Evolutionary conservation across 2,329 filamentous ascomycete genomes (phyloP), one percentile per base, ranked within the genome.

Genomic region (Colletotrichum karsti): DNA sequence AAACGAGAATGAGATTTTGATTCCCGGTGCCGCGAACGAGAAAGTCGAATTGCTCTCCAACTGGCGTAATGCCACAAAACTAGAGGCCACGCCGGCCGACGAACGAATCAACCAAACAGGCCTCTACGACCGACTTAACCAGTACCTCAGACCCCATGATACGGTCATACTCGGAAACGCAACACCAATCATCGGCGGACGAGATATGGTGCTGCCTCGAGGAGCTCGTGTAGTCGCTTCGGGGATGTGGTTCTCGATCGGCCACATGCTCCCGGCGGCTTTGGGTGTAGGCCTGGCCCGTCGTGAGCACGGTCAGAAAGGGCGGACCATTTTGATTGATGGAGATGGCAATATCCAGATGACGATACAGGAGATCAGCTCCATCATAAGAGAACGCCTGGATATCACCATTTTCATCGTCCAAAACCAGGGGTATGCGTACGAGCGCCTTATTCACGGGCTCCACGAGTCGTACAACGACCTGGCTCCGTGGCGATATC

Each of bases 311-410:
- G 7, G 7, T 7, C 13, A 15, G 1, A n/a, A 46, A 61, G 46
- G 51, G 5, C 75, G 76, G 12, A 87, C 88, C 0, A 81, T 90
- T 8, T 77, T 91, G 2, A 82, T 89, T 68, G 89, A 89, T 26
- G 89, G 89, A 4, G 89, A 91, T 60, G 90, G 90, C 5, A 90
- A 88, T 68, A 84, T 92, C 65, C 87, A 91, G 70, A 86, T 92
- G 79, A 92, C 90, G 0, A 88, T 85, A 0, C 90, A 92, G 73
- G 90, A 91, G 70, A 78, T 93, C 5, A 85, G 86, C 12, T 90
- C 88, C 2, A 91, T 92, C 71, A 87, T 92, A 71, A 80, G 80
- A 13, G 80, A 86, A 63, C 80, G 82, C 4, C 79, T 88, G 28
- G 79, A 86, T 42, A 80, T 85, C 2, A 42, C 33, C 20, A 77